A percentile compares a stretch with the other conserved stretches of the same genome.
Conservation (phyloP, 2,329 filamentous ascomycete genomes). For the Dothiorella sarmentorum region DNA sequence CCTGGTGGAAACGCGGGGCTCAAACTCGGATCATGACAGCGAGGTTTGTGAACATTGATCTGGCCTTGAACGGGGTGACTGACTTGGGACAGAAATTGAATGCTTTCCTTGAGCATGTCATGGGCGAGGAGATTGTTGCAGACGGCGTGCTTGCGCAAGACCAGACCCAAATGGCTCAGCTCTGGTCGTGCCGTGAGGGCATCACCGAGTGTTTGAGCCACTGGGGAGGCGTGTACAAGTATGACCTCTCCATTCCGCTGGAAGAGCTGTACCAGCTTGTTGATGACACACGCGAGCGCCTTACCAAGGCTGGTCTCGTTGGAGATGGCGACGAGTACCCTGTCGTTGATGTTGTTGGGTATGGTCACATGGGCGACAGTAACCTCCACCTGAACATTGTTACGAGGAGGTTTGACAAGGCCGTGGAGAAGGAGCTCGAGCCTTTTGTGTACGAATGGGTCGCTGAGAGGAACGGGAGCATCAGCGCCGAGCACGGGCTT, state of each 20-base stretch:
- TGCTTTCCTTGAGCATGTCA: conserved; percentile 84
- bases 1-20: conserved; percentile 92
- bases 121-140: conserved; percentile 78
- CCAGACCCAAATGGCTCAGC: conserved; percentile 77
- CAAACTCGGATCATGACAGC: conserved; percentile 87
- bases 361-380: conserved; percentile 96
- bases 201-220: conserved; percentile 86
- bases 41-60: conserved; percentile 38
- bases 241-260: conserved; percentile 92
- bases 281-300: conserved; percentile 72
- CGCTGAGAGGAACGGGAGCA: conserved; percentile 78
- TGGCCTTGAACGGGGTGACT: conserved; percentile 6
- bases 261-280: conserved; percentile 84
- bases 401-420: conserved; percentile 77
- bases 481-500: conserved; percentile 93
- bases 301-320: conserved; percentile 71
- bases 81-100: conserved; percentile 68
- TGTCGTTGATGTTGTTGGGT: conserved; percentile 87
- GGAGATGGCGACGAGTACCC: conserved; percentile 69
- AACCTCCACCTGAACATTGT: conserved; percentile 93
- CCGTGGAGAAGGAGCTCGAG: conserved; percentile 82
- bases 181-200: conserved; percentile 93
- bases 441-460: conserved; percentile 99
- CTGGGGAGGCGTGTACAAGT: conserved; percentile 96
- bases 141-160: conserved; percentile 93